Conservation (phyloP, 345 rosid genomes). For the Triadica sebifera region DNA sequence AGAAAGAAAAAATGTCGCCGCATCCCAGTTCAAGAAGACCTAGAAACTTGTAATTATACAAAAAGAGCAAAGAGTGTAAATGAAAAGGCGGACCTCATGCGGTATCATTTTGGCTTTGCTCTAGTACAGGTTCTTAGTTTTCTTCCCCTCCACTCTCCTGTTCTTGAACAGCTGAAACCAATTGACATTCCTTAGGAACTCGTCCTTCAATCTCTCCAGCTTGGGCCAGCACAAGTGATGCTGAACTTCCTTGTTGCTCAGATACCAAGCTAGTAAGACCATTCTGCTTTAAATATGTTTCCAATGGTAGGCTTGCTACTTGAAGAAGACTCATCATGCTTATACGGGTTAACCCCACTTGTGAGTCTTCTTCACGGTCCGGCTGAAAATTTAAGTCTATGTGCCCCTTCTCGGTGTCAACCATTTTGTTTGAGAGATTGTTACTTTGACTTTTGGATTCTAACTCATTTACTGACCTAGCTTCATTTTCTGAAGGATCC, state of each 20-base stretch:
- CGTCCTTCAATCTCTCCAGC: constrained; percentile 45
- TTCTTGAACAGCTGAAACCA: constrained; percentile 33
- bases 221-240: constrained; percentile 34
- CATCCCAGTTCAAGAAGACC: background rate
- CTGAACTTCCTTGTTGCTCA: constrained; percentile 50
- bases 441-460: constrained; percentile 51
- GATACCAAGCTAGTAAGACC: constrained; percentile 53
- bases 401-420: constrained; percentile 50
- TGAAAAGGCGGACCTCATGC: constrained; percentile 11
- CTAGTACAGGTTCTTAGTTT: constrained; percentile 30
- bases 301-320: constrained; percentile 80
- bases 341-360: constrained; percentile 28
- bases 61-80: background rate
- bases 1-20: constrained; percentile 10
- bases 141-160: constrained; percentile 45
- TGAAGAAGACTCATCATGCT: constrained; percentile 86
- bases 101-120: constrained; percentile 36
- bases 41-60: constrained; percentile 18
- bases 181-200: constrained; percentile 27
- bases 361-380: constrained; percentile 45
- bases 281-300: constrained; percentile 77
- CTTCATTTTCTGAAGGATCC: constrained; percentile 53
- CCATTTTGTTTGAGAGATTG: constrained; percentile 33
- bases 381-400: constrained; percentile 87
- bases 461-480: constrained; percentile 37